Evolutionary conservation across 139 green algal species (phyloP).

Genomic region (Asterochloris erici): DNA sequence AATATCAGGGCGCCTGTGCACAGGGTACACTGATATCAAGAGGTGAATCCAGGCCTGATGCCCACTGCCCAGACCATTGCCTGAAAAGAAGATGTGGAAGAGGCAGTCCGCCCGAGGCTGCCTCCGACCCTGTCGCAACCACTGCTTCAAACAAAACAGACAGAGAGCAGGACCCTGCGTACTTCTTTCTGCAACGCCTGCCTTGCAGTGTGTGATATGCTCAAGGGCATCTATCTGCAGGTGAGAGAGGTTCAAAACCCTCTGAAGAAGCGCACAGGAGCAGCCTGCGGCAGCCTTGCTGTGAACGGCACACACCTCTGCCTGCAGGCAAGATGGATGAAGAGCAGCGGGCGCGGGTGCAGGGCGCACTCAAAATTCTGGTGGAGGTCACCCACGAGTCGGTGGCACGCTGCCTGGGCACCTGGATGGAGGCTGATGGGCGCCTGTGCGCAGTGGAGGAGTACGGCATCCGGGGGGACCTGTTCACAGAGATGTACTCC

Average conservation of each 20-base stretch:
- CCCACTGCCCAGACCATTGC: too few relatives aligned
- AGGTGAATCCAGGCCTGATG: too few relatives aligned
- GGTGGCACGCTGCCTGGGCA: conserved; percentile 1
- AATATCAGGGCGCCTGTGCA: too few relatives aligned
- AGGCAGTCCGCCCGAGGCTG: too few relatives aligned
- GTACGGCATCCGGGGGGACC: conserved; percentile 14
- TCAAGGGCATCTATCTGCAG: not conserved
- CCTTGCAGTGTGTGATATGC: too few relatives aligned
- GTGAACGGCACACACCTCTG: not conserved
- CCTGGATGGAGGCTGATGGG: not conserved
- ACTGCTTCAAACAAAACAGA: too few relatives aligned
- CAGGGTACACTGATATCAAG: too few relatives aligned
- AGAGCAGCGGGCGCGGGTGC: not conserved
- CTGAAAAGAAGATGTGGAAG: too few relatives aligned
- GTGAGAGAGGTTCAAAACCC: not conserved
- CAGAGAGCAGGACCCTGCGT: too few relatives aligned
- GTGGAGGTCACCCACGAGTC: not conserved
- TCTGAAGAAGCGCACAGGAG: not conserved
- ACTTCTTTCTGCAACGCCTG: too few relatives aligned
- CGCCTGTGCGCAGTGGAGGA: conserved; percentile 7
- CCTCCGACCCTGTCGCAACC: too few relatives aligned
- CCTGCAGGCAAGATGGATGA: conserved; percentile 7
- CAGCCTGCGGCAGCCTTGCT: not conserved
- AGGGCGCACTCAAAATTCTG: not conserved
- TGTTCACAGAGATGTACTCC: conserved; percentile 16